phyloP scores from a whole-genome alignment of 129 eudicot genomes.

The Lonicera japonica region DNA sequence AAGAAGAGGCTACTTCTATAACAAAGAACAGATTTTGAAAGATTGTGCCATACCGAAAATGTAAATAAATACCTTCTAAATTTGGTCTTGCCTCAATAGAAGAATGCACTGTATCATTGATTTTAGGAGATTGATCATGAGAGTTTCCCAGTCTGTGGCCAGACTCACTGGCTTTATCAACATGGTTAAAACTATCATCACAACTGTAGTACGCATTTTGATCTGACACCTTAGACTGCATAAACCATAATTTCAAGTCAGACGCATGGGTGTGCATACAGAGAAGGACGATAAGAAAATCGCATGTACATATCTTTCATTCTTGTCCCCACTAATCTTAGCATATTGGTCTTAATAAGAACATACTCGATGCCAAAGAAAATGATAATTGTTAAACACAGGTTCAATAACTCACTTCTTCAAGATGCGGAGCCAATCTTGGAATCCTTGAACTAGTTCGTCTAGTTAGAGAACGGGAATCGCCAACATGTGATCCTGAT shows the following conservation, averaged over 20 bases:
- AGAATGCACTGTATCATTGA: slow-evolving; percentile 9
- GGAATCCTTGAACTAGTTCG: slow-evolving; percentile 30
- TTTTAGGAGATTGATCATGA: slow-evolving; percentile 16
- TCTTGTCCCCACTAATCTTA: too few relatives aligned
- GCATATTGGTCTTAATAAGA: too few relatives aligned
- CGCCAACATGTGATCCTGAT: slow-evolving; percentile 21
- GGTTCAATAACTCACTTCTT: slow-evolving; percentile 44
- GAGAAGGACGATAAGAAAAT: too few relatives aligned
- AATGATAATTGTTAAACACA: not conserved
- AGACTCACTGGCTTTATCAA: slow-evolving; percentile 21
- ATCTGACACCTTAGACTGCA: slow-evolving; percentile 56
- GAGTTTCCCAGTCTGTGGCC: slow-evolving; percentile 21
- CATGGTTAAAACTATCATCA: slow-evolving; percentile 44
- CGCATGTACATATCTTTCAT: too few relatives aligned
- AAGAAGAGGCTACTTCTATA: too few relatives aligned
- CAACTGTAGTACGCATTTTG: slow-evolving; percentile 53
- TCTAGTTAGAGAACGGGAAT: slow-evolving; percentile 42
- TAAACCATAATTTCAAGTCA: not conserved
- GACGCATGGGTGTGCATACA: too few relatives aligned
- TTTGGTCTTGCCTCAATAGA: slow-evolving; percentile 20
- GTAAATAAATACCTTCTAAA: slow-evolving; percentile 39
- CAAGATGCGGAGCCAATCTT: slow-evolving; percentile 30
- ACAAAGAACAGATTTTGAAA: too few relatives aligned
- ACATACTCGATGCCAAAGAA: too few relatives aligned
- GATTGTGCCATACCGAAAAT: too few relatives aligned